A percentile compares a stretch with the other conserved stretches of the same genome.
phyloP scores from a whole-genome alignment of 176 grass and related monocot species.

The Panicum miliaceum region DNA sequence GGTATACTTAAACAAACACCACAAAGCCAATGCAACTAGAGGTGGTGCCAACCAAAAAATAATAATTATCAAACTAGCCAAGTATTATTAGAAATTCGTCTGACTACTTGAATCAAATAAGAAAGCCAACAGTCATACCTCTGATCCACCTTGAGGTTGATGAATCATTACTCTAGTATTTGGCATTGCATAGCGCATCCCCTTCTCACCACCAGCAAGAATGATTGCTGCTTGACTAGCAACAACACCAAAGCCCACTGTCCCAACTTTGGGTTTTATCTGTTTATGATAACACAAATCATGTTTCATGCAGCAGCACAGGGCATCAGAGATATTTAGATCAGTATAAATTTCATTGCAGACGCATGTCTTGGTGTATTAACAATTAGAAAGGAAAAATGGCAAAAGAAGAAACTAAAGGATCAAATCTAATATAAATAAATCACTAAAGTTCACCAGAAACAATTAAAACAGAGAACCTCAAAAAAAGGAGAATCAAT shows the following conservation, averaged over 20 bases:
- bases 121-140: constrained; percentile 54
- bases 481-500: background rate
- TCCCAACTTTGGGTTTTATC: constrained; percentile 96
- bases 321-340: constrained; percentile 16
- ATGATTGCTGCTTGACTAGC: constrained; percentile 88
- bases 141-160: constrained; percentile 88
- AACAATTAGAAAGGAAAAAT: background rate
- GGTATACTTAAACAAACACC: background rate
- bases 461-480: background rate
- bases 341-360: background rate
- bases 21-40: constrained; percentile 6
- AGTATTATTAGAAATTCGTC: background rate
- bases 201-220: constrained; percentile 94
- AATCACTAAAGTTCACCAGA: background rate
- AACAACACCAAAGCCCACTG: constrained; percentile 88
- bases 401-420: background rate
- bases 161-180: constrained; percentile 98
- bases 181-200: constrained; percentile 97
- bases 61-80: background rate
- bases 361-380: constrained; percentile 15
- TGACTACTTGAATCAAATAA: constrained; percentile 1
- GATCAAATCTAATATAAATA: constrained; percentile 21
- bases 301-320: constrained; percentile 23
- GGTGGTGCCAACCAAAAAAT: background rate
- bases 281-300: constrained; percentile 42